Percentiles rank a stretch among this genome's conserved stretches.
Conservation (phyloP, 257 asterid genomes). For the Cynanchum wilfordii region DNA sequence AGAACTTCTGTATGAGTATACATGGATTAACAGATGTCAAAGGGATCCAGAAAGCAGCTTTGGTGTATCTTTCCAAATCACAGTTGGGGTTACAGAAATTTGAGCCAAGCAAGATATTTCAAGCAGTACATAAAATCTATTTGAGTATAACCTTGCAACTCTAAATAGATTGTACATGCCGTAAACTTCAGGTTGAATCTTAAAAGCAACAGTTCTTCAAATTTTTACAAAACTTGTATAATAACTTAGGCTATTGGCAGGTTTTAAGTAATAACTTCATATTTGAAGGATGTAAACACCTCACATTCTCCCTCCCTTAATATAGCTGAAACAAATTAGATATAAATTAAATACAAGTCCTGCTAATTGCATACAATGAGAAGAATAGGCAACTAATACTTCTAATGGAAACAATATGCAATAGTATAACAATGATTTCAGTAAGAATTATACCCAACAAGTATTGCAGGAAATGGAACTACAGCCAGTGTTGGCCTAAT, state of each 20-base stretch:
- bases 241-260: background rate
- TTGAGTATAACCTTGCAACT: no score
- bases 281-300: background rate
- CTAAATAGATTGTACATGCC: no score
- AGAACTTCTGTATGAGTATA: background rate
- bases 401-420: background rate
- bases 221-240: no score
- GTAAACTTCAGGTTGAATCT: background rate
- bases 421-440: background rate
- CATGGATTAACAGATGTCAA: no score
- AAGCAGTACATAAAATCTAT: background rate
- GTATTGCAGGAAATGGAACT: slow-evolving; percentile 93
- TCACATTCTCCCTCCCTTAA: background rate
- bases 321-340: background rate
- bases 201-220: background rate
- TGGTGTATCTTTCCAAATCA: background rate
- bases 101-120: background rate
- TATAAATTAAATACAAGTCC: no score
- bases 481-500: slow-evolving; percentile 78
- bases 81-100: background rate
- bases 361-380: background rate
- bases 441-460: slow-evolving; percentile 73
- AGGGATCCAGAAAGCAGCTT: background rate
- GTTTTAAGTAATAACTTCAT: background rate
- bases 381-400: background rate